Evolutionary conservation across 768 basidiomycete species (phyloP).

Genomic region (Cystofilobasidium ferigula): DNA sequence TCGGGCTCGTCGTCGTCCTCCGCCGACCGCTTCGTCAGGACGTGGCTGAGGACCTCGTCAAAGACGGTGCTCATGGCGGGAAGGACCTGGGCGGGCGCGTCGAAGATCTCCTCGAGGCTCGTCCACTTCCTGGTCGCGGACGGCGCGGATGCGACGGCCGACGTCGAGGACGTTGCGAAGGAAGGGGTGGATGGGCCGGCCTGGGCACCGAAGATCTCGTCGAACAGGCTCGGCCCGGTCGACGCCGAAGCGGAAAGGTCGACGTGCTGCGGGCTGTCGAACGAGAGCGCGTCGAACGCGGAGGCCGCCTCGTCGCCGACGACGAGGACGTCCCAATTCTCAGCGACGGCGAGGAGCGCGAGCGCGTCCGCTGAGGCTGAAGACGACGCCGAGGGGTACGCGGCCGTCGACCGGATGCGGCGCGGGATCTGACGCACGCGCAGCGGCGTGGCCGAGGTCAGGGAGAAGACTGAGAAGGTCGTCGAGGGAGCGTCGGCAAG

Average conservation of each 20-base stretch:
- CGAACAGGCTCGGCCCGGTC: conserved; percentile 19
- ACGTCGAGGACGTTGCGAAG: not conserved
- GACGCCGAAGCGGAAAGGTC: not conserved
- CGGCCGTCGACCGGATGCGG: conserved; percentile 11
- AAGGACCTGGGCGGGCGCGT: conserved; percentile 19
- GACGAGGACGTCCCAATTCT: conserved; percentile 53
- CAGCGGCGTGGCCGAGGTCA: conserved; percentile 39
- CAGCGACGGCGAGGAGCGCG: conserved; percentile 56
- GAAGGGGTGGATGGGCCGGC: conserved; percentile 4
- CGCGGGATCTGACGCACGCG: conserved; percentile 40
- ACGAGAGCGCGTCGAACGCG: conserved; percentile 26
- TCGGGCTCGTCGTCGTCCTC: not conserved
- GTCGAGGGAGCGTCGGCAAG: conserved; percentile 49
- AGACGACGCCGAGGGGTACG: conserved; percentile 21
- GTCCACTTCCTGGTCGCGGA: conserved; percentile 9
- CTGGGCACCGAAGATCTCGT: conserved; percentile 26
- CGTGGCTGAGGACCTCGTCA: conserved; percentile 20
- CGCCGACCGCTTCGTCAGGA: not conserved
- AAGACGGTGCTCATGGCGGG: conserved; percentile 23
- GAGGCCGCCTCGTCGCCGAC: conserved; percentile 49
- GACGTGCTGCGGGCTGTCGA: not conserved
- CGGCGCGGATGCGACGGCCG: not conserved
- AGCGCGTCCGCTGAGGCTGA: not conserved
- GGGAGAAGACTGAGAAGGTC: conserved; percentile 49
- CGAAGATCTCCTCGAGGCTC: conserved; percentile 19